Base-by-base conservation (phyloP, 169 alveolate species). In the Eimeria falciformis region DNA sequence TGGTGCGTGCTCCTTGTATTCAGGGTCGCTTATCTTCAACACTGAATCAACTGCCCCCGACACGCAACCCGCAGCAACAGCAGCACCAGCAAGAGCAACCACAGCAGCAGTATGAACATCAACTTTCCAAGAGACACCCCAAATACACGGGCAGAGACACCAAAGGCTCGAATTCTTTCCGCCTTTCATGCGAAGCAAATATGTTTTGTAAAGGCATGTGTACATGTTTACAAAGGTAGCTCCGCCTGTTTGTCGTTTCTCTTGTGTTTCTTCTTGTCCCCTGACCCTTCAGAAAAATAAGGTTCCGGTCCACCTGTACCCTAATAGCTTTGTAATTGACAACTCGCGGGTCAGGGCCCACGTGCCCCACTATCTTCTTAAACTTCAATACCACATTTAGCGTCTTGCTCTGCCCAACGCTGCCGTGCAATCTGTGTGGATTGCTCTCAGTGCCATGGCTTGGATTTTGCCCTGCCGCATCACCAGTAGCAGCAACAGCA, bases 311-410 rank as follows among this genome's bases (percentile, higher is more conserved):
- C 17, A 96, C 45, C 78, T 97, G 97, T 27, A 96, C 96, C n/a
- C 98, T 93, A 45, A 97, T 95, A 27, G 96, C 95, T 33, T 84
- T 95, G 73, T 97, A 95, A 82, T 96, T 96, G 37, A 96, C 97
- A 25, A 95, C 96, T 46, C 97, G 92, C 21, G 96, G 97, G 53
- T 97, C 97, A 23, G 97, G 97, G 3, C 98, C 98, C 65, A 92
- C 95, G 81, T 97, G 98, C 2, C 98, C 97, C 46, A 96, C 97
- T 97, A 96, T 96, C n/a, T 97, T n/a, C n/a, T 97, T 97, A 85
- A 96, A 94, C 56, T 96, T 71, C 96, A 97, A 96, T n/a, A 96
- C 98, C 18, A 96, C 95, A 81, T 97, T 96, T 3, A 94, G n/a
- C n/a, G 98, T 94, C 75, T 95, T 95, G 5, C 98, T 97, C 92